These are phyloP conservation scores for Nicotiana sylvestris DNA, from an alignment of 257 asterid species.

Conservation along the genomic window DNA sequence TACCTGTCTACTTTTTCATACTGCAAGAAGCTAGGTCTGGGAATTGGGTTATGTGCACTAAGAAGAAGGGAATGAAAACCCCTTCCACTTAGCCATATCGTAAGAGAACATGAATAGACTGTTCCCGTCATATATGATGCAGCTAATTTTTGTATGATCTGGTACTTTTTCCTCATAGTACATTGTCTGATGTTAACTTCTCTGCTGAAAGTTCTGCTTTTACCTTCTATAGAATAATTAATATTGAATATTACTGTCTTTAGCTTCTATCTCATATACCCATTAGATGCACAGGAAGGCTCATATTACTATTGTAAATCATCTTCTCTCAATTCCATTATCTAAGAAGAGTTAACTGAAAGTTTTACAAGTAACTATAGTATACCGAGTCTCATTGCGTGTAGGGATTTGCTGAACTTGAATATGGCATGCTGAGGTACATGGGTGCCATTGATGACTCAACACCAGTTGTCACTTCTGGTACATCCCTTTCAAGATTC, in stretches of 20 bases:
- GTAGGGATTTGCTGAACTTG: constrained; percentile 98
- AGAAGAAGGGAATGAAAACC: no score
- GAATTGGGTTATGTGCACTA: no score
- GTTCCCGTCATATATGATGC: no score
- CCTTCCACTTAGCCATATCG: no score
- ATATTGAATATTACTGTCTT: neutral
- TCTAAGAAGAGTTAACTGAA: neutral
- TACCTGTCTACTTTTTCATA: no score
- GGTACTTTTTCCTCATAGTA: neutral
- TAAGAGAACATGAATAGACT: no score
- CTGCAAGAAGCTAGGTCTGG: no score
- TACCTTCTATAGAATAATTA: neutral
- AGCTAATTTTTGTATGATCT: no score
- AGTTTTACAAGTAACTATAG: no score
- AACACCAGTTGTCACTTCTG: constrained; percentile 73
- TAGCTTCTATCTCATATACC: no score
- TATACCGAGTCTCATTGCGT: neutral
- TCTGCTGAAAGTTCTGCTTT: neutral
- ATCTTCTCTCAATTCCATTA: neutral
- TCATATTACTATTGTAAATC: neutral
- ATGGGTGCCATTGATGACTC: constrained; percentile 93
- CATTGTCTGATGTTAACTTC: neutral
- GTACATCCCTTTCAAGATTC: constrained; percentile 21
- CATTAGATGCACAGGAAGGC: neutral
- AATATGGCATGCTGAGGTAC: constrained; percentile 94